Conservation (phyloP, 352 stramenopile genomes). For the Globisporangium parvum region DNA sequence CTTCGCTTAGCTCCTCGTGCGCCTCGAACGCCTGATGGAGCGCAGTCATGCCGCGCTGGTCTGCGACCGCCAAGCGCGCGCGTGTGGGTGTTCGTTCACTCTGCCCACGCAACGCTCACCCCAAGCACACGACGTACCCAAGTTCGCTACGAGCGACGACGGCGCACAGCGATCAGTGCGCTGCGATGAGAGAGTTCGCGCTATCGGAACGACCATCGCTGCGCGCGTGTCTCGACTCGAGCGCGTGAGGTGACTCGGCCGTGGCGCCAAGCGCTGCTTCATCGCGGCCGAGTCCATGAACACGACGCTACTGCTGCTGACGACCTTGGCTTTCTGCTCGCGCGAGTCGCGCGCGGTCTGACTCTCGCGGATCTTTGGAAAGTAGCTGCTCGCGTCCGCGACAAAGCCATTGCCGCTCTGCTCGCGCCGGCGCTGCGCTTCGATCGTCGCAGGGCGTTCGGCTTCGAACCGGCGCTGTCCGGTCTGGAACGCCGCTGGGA, state of each 20-base stretch:
- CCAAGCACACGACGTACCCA: slow-evolving; percentile 2
- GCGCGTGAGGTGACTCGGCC: not conserved
- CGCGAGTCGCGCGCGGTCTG: slow-evolving; percentile 29
- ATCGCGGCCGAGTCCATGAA: slow-evolving; percentile 3
- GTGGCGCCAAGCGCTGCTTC: slow-evolving; percentile 10
- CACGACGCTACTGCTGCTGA: slow-evolving; percentile 6
- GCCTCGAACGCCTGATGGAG: slow-evolving; percentile 35
- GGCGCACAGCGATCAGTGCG: not conserved
- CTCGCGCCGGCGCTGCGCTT: slow-evolving; percentile 19
- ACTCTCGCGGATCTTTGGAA: slow-evolving; percentile 47
- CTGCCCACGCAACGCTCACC: no score
- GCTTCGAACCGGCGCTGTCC: slow-evolving; percentile 19
- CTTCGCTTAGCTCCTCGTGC: slow-evolving; percentile 22
- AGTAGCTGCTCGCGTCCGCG: slow-evolving; percentile 35
- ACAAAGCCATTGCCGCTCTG: slow-evolving; percentile 23
- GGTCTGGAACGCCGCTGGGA: slow-evolving; percentile 22
- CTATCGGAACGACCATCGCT: no score
- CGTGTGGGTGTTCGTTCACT: no score
- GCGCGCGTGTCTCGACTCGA: not conserved
- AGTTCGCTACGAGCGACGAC: slow-evolving; percentile 9
- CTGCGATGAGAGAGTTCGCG: no score
- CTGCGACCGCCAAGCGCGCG: slow-evolving; percentile 11
- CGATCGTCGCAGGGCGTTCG: slow-evolving; percentile 28
- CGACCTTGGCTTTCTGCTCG: slow-evolving; percentile 27
- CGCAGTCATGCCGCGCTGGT: slow-evolving; percentile 28